Conservation (phyloP, 1,284 basidiomycete species). For the Trichosporon sp. region DNA sequence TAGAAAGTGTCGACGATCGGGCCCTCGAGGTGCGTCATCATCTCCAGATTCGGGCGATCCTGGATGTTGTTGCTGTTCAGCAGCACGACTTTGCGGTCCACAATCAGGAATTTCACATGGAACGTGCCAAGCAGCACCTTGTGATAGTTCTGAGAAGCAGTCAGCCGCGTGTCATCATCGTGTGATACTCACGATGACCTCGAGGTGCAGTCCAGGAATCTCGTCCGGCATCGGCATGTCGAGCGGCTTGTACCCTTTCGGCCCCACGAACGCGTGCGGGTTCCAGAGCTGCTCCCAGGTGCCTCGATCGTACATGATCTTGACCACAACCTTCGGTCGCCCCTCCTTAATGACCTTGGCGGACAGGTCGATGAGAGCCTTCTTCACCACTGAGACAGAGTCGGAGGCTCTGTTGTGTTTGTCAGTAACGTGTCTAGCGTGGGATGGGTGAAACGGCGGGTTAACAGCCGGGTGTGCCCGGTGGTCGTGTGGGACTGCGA, state of each 20-base stretch:
- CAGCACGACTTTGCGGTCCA: constrained; percentile 67
- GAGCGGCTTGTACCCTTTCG: constrained; percentile 56
- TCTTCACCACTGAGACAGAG: constrained; percentile 56
- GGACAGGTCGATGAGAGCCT: constrained; percentile 59
- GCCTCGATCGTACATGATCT: constrained; percentile 66
- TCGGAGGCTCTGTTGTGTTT: constrained; percentile 51
- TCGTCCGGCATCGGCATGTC: constrained; percentile 59
- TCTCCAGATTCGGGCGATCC: constrained; percentile 56
- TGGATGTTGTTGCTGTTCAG: constrained; percentile 74
- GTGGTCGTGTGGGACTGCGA: neutral
- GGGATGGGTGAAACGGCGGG: neutral
- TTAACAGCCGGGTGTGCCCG: neutral
- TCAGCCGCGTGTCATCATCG: constrained; percentile 11
- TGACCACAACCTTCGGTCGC: constrained; percentile 56
- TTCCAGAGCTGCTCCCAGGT: constrained; percentile 56
- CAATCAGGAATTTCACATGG: constrained; percentile 70
- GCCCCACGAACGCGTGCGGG: constrained; percentile 57
- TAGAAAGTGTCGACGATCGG: constrained; percentile 66
- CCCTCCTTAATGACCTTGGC: constrained; percentile 52
- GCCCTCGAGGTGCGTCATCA: constrained; percentile 64
- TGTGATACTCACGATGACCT: constrained; percentile 54
- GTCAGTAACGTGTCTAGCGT: neutral
- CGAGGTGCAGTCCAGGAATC: constrained; percentile 60
- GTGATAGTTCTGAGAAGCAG: constrained; percentile 47
- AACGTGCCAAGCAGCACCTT: constrained; percentile 66